Conservation (phyloP, 805 yeast genomes). For the Metschnikowia noctiluminum region DNA sequence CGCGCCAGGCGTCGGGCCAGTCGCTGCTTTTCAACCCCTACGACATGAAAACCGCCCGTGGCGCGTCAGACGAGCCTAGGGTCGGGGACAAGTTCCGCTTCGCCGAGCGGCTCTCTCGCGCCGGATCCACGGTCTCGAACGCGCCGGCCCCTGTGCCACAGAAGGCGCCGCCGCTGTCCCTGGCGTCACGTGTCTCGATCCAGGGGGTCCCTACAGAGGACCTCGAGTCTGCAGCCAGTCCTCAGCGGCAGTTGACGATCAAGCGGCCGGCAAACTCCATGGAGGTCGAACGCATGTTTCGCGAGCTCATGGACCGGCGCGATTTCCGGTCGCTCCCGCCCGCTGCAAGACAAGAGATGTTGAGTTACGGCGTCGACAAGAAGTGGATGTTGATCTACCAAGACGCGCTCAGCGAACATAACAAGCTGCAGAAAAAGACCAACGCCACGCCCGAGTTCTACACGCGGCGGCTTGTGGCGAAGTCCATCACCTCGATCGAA, state of each 20-base stretch:
- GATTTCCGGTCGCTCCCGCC: slow-evolving; percentile 71
- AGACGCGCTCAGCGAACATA: slow-evolving; percentile 74
- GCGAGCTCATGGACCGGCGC: slow-evolving; percentile 77
- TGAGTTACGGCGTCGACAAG: slow-evolving; percentile 67
- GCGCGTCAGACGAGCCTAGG: slow-evolving; percentile 7
- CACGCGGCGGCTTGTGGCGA: slow-evolving; percentile 69
- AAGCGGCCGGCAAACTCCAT: slow-evolving; percentile 66
- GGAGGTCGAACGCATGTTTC: slow-evolving; percentile 71
- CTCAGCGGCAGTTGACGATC: slow-evolving; percentile 25
- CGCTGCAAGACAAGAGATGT: slow-evolving; percentile 73
- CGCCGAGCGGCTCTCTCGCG: slow-evolving; percentile 6
- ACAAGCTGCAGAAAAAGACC: slow-evolving; percentile 41
- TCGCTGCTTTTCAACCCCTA: slow-evolving; percentile 30
- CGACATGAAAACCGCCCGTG: slow-evolving; percentile 22
- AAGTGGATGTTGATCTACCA: slow-evolving; percentile 92
- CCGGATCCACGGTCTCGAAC: slow-evolving; percentile 6
- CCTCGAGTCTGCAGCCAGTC: background rate
- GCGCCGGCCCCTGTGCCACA: slow-evolving; percentile 5
- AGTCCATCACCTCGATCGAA: slow-evolving; percentile 63
- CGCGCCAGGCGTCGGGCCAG: slow-evolving; percentile 18
- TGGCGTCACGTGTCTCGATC: slow-evolving; percentile 1
- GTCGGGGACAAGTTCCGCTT: slow-evolving; percentile 1
- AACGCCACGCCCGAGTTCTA: slow-evolving; percentile 65
- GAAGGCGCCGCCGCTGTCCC: slow-evolving; percentile 9
- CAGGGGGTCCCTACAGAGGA: background rate